Base-by-base conservation (phyloP, 2,329 filamentous ascomycete species). In the Nectriaceae sp. region DNA sequence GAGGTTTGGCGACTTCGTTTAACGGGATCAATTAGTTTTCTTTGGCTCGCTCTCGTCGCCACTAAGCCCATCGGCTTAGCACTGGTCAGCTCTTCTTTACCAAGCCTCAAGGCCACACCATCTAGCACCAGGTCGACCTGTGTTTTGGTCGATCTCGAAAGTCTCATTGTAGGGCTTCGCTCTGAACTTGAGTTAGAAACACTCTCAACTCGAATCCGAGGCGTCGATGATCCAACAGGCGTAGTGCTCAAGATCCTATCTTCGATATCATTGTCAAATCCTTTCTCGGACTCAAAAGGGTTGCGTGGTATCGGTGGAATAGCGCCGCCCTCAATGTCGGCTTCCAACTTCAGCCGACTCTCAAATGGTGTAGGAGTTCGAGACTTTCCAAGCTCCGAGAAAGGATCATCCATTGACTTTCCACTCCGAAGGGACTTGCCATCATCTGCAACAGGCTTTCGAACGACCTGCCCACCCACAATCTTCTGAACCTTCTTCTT, bases 191-290 rank as follows among this genome's bases (percentile, higher is more conserved):
- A 54, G 19, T 49, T 48, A 16, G 55, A 56, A 11, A 48, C 52
- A 24, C 47, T 53, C 18, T 57, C 41, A 19, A 60, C 37, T 43
- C 50, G 59, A 50, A 61, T 55, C 37, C 66, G 68, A 26, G 71
- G 71, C 2, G 71, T 74, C 2, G 72, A 74, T 40, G 62, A 69
- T 40, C 65, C 71, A 22, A 67, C 56, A 5, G 71, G 71, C 18
- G 56, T 59, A 26, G 58, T 63, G 21, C 55, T 63, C 53, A 74
- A 62, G 48, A 74, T 62, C 13, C 71, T 69, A 60, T 69, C 64
- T 37, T 70, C 64, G 49, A 74, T 66, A 44, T 72, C 59, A 44
- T 59, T 57, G 36, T 72, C 67, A 46, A 74, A 73, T 40, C 61
- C 66, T 26, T 55, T 53, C 54, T 75, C 73, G 4, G 63, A 52